A percentile compares a stretch with the other conserved stretches of the same genome.
Conservation (phyloP, 2,329 filamentous ascomycete genomes). For the Fusarium metavorans region DNA sequence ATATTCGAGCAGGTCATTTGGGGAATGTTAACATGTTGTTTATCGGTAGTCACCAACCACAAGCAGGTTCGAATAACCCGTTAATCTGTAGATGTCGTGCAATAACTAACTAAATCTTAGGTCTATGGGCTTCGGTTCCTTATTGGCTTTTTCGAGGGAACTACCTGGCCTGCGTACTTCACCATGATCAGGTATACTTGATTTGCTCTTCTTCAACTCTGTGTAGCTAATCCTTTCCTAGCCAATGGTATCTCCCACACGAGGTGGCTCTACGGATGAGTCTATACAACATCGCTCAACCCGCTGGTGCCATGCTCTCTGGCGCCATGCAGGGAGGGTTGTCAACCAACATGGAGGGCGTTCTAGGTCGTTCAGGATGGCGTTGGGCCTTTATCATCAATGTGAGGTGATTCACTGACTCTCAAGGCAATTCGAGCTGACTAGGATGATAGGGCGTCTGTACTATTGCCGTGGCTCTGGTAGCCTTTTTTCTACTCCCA, state of each 20-base stretch:
- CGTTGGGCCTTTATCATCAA: constrained; percentile 28
- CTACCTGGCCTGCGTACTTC: constrained; percentile 22
- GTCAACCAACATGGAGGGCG: constrained; percentile 14
- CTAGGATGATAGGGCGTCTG: neutral
- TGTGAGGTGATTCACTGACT: neutral
- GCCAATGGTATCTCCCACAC: constrained; percentile 13
- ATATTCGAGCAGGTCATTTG: neutral
- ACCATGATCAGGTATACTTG: constrained; percentile 20
- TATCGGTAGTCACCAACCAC: neutral
- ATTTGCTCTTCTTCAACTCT: neutral
- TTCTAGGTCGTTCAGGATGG: constrained; percentile 18
- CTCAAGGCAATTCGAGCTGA: neutral
- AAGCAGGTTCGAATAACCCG: neutral
- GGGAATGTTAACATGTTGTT: constrained; percentile 1
- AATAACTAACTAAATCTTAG: neutral
- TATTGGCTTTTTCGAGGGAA: constrained; percentile 20
- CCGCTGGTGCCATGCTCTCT: constrained; percentile 20
- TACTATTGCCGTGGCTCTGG: neutral
- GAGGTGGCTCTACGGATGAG: constrained; percentile 20
- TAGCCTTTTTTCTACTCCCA: neutral
- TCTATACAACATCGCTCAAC: constrained; percentile 22
- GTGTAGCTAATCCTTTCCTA: neutral
- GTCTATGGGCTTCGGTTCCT: constrained; percentile 19
- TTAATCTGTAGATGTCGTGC: neutral
- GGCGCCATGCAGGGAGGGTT: constrained; percentile 20